Base-by-base conservation (phyloP, 768 basidiomycete genomes). In the Collybiopsis luxurians region DNA sequence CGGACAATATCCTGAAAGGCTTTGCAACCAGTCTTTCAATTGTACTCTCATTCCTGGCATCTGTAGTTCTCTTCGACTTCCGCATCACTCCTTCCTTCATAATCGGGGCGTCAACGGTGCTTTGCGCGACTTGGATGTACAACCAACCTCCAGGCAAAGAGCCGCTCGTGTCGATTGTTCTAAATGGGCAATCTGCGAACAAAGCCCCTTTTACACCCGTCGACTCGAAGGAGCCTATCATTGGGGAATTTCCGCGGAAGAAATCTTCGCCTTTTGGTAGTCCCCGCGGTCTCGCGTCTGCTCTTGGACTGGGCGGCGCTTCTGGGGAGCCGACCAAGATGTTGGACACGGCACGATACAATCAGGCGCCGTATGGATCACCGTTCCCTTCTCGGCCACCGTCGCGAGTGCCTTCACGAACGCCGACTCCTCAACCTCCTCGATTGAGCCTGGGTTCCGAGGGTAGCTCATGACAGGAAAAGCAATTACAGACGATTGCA, bases 11-110 rank as follows among this genome's bases (percentile, higher is more conserved):
- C 63, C 77, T 92, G 66, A 96, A 97, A 69, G 96, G 96, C n/a
- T 99, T 99, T 65, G 96, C 96, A 4, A 99, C 96, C 2, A 89
- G 86, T 60, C 80, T 98, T 42, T 90, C 90, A 60, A 99, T 98
- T 73, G 86, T 98, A 56, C 75, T 98, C 39, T 95, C 94, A 51
- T 99, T 96, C 84, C 82, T 96, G 58, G 93, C 95, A 1, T 92
- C 89, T 44, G 92, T 98, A 60, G 83, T 83, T 28, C 81, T 98
- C 44, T 99, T 99, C 75, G 82, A 92, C 66, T 97, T 96, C 71
- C 75, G 78, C 34, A 90, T 98, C 67, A 96, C 96, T 2, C 79
- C 84, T 11, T 83, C 87, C 1, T 98, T 99, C 72, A 66, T 97
- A 60, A 77, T 95, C 30, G 96, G 96, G 13, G 84, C 92, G 1